Evolutionary conservation across 179 eudicot genomes (phyloP).

Genomic region (Carnegiea gigantea): DNA sequence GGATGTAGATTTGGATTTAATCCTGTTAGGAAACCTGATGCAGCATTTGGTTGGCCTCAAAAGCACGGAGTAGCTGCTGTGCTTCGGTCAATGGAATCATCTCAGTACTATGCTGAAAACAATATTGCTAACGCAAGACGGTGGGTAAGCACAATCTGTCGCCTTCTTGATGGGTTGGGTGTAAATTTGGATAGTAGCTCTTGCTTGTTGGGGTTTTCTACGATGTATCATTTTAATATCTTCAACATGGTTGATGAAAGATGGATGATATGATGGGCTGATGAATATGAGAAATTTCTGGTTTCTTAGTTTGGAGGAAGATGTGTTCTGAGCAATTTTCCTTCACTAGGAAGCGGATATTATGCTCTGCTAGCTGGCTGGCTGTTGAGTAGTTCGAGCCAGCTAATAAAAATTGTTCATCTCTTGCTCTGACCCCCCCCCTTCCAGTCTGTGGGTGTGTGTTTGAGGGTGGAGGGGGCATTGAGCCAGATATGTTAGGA

Average conservation of each 20-base stretch:
- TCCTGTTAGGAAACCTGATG: slow-evolving; percentile 60
- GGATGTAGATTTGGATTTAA: slow-evolving; percentile 73
- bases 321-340: neutral
- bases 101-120: slow-evolving; percentile 84
- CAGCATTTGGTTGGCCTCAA: slow-evolving; percentile 64
- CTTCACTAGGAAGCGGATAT: neutral
- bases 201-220: neutral
- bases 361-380: neutral
- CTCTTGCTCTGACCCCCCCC: neutral
- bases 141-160: slow-evolving; percentile 78
- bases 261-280: neutral
- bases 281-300: neutral
- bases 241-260: no score
- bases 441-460: no score
- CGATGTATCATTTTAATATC: neutral
- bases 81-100: slow-evolving; percentile 89
- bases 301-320: neutral
- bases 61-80: slow-evolving; percentile 51
- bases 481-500: neutral
- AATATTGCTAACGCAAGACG: slow-evolving; percentile 75
- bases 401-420: neutral
- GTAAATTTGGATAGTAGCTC: neutral
- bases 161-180: neutral
- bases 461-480: no score
- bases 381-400: neutral